phyloP scores from a whole-genome alignment of 73 alveolate genomes.

The Symbiodinium pilosum region DNA sequence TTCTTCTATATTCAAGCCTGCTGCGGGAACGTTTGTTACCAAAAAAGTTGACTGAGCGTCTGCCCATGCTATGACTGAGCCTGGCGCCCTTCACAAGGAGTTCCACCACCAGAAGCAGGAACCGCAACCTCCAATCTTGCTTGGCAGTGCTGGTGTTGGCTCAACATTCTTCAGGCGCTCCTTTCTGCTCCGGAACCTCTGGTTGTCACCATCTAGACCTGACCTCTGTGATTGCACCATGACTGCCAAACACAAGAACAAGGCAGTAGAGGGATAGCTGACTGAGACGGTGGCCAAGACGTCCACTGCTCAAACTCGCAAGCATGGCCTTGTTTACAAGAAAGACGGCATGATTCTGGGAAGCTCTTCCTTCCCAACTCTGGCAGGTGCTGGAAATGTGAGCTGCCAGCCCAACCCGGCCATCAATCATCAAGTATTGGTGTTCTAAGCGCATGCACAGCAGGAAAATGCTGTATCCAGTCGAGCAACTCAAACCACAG shows the following conservation, averaged over 20 bases:
- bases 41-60: background rate
- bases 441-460: too few species aligned
- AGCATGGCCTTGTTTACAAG: background rate
- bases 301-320: conserved; percentile 3
- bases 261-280: too few species aligned
- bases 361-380: too few species aligned
- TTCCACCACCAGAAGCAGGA: conserved; percentile 35
- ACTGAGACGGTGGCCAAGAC: background rate
- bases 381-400: too few species aligned
- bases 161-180: background rate
- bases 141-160: background rate
- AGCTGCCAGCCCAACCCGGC: too few species aligned
- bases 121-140: background rate
- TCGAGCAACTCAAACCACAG: too few species aligned
- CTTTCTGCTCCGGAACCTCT: background rate
- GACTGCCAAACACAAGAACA: too few species aligned
- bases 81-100: background rate
- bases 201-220: conserved; percentile 18
- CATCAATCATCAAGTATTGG: too few species aligned
- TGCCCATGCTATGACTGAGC: background rate
- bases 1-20: background rate
- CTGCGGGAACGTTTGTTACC: background rate
- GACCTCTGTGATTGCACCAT: background rate
- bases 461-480: too few species aligned
- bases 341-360: too few species aligned